Conservation (phyloP, 2,329 filamentous ascomycete species). For the Huntiella abstrusa region DNA sequence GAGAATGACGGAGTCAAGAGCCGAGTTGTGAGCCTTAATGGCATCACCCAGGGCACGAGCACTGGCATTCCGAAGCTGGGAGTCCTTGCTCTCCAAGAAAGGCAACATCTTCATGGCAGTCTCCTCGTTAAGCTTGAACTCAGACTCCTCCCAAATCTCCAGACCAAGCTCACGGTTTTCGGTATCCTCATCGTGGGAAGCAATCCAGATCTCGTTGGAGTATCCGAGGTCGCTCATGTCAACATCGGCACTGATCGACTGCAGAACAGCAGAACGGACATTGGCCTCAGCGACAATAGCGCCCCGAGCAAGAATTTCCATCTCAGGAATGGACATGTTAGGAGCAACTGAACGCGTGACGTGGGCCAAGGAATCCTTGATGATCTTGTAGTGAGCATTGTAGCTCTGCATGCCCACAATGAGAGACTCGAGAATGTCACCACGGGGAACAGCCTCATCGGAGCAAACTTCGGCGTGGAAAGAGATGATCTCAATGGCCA, state of each 20-base stretch:
- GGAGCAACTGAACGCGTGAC: constrained; percentile 68
- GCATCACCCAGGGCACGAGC: constrained; percentile 65
- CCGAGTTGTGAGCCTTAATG: constrained; percentile 38
- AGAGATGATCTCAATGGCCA: constrained; percentile 72
- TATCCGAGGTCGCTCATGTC: constrained; percentile 77
- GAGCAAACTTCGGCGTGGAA: constrained; percentile 71
- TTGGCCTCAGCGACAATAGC: constrained; percentile 59
- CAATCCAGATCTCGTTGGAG: constrained; percentile 83
- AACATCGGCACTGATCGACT: constrained; percentile 78
- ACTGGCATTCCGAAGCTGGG: constrained; percentile 65
- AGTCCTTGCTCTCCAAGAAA: constrained; percentile 64
- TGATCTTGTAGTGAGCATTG: constrained; percentile 80
- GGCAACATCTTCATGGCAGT: constrained; percentile 50
- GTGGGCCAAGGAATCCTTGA: constrained; percentile 83
- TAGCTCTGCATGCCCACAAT: constrained; percentile 74
- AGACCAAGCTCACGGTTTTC: constrained; percentile 70
- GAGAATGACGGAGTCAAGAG: constrained; percentile 42
- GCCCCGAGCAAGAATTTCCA: constrained; percentile 57
- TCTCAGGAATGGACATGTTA: constrained; percentile 57
- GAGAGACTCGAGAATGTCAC: constrained; percentile 51
- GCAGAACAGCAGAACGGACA: constrained; percentile 68
- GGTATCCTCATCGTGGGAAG: constrained; percentile 73
- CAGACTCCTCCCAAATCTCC: constrained; percentile 92
- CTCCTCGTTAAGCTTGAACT: constrained; percentile 47
- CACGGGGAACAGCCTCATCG: constrained; percentile 57